A percentile compares a stretch with the other conserved stretches of the same genome.
These are phyloP conservation scores for Incumbomyces lentus DNA, from an alignment of 2,329 filamentous ascomycete species.

Conservation along the genomic window DNA sequence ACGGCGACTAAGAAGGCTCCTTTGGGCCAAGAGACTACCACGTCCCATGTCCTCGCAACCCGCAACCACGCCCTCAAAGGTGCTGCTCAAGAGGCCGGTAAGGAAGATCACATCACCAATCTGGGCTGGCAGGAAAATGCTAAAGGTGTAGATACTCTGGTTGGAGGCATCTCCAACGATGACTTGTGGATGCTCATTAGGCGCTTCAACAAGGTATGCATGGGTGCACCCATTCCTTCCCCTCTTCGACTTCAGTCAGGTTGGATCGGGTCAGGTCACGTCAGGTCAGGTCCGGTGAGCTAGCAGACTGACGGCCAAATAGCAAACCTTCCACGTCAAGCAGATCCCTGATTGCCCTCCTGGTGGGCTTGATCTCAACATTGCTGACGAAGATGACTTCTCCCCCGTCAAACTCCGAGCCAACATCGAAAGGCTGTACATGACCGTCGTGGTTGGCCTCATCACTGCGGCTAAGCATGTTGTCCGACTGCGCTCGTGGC, in stretches of 20 bases:
- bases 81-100: constrained; percentile 36
- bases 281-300: constrained; percentile 4
- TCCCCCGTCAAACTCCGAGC: constrained; percentile 72
- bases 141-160: constrained; percentile 48
- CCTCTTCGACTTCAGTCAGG: too few relatives aligned
- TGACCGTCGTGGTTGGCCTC: constrained; percentile 61
- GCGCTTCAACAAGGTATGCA: constrained; percentile 60
- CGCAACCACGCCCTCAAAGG: constrained; percentile 36
- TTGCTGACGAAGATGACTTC: constrained; percentile 73
- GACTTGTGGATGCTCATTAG: constrained; percentile 62
- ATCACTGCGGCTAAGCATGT: constrained; percentile 63
- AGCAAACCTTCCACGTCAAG: constrained; percentile 63
- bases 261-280: neutral
- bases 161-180: constrained; percentile 60
- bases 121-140: constrained; percentile 52
- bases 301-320: constrained; percentile 19
- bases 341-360: constrained; percentile 50
- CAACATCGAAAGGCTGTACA: constrained; percentile 70
- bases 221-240: too few relatives aligned
- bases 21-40: constrained; percentile 25
- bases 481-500: constrained; percentile 67
- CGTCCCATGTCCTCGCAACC: constrained; percentile 37
- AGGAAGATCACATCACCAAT: constrained; percentile 50
- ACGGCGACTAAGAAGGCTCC: constrained; percentile 14
- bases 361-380: constrained; percentile 66